Percentiles rank a stretch among this genome's conserved stretches.
These are phyloP conservation scores for Hydnomerulius pinastri DNA, from an alignment of 768 basidiomycete genomes.

Conservation along the genomic window DNA sequence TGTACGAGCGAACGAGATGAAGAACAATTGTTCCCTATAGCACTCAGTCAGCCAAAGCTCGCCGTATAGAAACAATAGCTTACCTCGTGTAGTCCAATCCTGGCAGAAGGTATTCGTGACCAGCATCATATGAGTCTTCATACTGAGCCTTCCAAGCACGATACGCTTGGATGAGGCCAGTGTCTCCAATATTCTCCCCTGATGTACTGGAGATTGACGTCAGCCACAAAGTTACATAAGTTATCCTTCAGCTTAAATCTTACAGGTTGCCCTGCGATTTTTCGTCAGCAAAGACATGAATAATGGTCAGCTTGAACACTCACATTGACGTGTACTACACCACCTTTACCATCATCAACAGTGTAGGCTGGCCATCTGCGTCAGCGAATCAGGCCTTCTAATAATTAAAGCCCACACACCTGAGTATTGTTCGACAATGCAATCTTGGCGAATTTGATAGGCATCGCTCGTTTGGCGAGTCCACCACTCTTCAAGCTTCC, in stretches of 20 bases:
- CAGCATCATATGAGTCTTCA: slow-evolving; percentile 53
- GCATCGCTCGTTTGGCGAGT: slow-evolving; percentile 81
- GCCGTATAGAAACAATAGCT: slow-evolving; percentile 9
- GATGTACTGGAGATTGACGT: slow-evolving; percentile 59
- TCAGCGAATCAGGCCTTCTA: not conserved
- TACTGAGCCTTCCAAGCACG: slow-evolving; percentile 89
- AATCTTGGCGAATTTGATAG: slow-evolving; percentile 81
- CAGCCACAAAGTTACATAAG: slow-evolving; percentile 1
- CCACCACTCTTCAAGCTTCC: slow-evolving; percentile 92
- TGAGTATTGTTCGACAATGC: slow-evolving; percentile 92
- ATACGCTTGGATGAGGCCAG: slow-evolving; percentile 82
- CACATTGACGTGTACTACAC: slow-evolving; percentile 83
- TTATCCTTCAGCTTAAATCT: slow-evolving; percentile 21
- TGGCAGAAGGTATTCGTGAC: slow-evolving; percentile 75
- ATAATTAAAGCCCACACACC: slow-evolving; percentile 44
- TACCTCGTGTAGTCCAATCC: slow-evolving; percentile 77
- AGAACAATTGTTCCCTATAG: slow-evolving; percentile 87
- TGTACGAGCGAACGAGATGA: slow-evolving; percentile 85
- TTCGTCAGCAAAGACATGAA: not conserved
- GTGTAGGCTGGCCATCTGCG: slow-evolving; percentile 58
- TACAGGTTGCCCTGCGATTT: slow-evolving; percentile 69
- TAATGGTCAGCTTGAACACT: slow-evolving; percentile 24
- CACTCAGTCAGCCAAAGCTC: not conserved
- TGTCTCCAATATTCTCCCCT: slow-evolving; percentile 90
- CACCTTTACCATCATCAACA: slow-evolving; percentile 84